Base-by-base conservation (phyloP, 306 rosid species). In the Sicyos edulis region DNA sequence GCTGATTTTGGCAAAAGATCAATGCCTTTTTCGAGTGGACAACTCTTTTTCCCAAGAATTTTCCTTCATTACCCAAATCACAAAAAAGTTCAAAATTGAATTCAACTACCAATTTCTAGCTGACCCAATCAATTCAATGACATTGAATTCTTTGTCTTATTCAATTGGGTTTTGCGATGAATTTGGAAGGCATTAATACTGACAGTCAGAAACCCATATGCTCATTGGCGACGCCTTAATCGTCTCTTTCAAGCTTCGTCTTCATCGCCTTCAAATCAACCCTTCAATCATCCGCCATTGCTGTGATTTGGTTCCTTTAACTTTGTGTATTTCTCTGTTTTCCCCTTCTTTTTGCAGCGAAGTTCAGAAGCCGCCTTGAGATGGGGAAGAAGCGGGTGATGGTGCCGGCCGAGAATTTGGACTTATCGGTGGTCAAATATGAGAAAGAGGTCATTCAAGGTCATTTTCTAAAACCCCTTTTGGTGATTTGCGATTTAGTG, bases 311-410 rank as follows among this genome's bases (percentile, higher is more conserved):
- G 0, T 44, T 49, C 56, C 51, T 7, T 11, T 40, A 32, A 26
- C 10, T 54, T 51, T 29, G 8, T 37, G 2, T 22, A 44, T 29
- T 6, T 40, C 50, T 26, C 26, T 20, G 29, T 70, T n/a, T 66
- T 15, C 34, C 54, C 34, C 16, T 44, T 65, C 17, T 7, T 75
- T 69, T 21, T 20, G 17, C 53, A 7, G 24, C 58, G 68, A 57
- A 54, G 44, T 42, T 65, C 29, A 12, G 14, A 19, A 40, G 16
- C 71, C 53, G n/a, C 53, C 53, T 51, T 15, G 71, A 72, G 72
- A 92, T 92, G 96, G 96, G 84, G 57, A 87, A 88, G 75, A 92
- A 78, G 54, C 89, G 85, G 22, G 85, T 79, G 24, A 75, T 90
- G 91, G 72, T 78, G n/a, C 88, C 96, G 16, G 96, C 83, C 2